Evolutionary conservation across 2,329 filamentous ascomycete genomes (phyloP).

Genomic region (Fusarium marasasianum): DNA sequence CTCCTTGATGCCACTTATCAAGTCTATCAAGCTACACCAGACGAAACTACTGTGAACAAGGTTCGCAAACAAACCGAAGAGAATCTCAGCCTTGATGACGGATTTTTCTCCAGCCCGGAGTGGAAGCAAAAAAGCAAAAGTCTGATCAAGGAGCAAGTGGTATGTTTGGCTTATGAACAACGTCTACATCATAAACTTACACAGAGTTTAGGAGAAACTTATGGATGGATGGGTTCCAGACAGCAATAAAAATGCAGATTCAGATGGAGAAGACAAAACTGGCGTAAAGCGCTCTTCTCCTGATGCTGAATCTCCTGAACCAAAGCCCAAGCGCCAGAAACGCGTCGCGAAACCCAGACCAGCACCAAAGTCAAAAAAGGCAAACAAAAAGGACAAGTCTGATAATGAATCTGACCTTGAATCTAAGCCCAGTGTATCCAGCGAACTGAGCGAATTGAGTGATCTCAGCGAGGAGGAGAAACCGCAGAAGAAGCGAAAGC

Average conservation of each 20-base stretch:
- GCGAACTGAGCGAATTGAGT: conserved; percentile 35
- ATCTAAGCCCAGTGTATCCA: conserved; percentile 37
- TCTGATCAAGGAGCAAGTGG: conserved; percentile 64
- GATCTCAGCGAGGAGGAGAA: conserved; percentile 42
- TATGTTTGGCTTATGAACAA: conserved; percentile 48
- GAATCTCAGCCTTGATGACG: conserved; percentile 57
- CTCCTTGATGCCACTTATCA: conserved; percentile 58
- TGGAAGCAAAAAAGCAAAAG: conserved; percentile 70
- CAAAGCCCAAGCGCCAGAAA: conserved; percentile 55
- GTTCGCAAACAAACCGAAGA: conserved; percentile 64
- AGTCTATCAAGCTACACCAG: conserved; percentile 56
- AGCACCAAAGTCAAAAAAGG: conserved; percentile 43
- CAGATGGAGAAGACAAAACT: conserved; percentile 41
- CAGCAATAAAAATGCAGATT: conserved; percentile 35
- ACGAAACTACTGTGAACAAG: conserved; percentile 64
- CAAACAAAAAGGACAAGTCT: conserved; percentile 33
- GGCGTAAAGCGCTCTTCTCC: conserved; percentile 48
- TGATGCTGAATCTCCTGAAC: conserved; percentile 48
- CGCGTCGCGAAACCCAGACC: conserved; percentile 44
- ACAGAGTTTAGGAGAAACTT: conserved; percentile 46
- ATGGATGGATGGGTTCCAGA: conserved; percentile 49
- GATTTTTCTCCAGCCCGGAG: conserved; percentile 58
- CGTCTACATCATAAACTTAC: background rate
- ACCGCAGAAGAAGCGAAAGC: conserved; percentile 29
- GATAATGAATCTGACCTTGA: conserved; percentile 29